These are phyloP conservation scores for Fennellomyces sp. DNA, from an alignment of 371 early-diverging fungal species.

Conservation along the genomic window DNA sequence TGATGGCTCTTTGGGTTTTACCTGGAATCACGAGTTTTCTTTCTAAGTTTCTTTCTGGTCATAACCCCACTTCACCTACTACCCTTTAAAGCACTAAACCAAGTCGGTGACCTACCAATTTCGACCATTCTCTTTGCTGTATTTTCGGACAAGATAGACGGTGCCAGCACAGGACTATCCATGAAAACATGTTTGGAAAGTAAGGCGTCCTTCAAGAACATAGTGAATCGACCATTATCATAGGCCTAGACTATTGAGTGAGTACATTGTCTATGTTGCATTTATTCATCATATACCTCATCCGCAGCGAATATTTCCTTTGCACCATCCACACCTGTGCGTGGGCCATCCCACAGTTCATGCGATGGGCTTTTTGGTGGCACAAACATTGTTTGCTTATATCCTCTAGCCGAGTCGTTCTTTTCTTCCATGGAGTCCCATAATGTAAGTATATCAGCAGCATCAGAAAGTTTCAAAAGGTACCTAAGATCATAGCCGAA, in stretches of 20 bases:
- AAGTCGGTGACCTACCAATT: constrained; percentile 29
- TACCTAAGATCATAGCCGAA: constrained; percentile 77
- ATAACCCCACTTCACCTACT: too few relatives aligned
- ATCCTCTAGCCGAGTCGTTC: constrained; percentile 60
- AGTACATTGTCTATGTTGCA: neutral
- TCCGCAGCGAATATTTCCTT: constrained; percentile 84
- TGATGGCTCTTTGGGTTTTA: constrained; percentile 37
- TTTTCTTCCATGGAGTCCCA: constrained; percentile 48
- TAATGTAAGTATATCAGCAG: neutral
- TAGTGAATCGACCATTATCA: constrained; percentile 35
- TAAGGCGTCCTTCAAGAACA: constrained; percentile 27
- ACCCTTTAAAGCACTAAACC: constrained; percentile 18
- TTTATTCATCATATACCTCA: too few relatives aligned
- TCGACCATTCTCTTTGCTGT: constrained; percentile 28
- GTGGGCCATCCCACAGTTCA: constrained; percentile 94
- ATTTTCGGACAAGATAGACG: constrained; percentile 28
- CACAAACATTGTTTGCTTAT: constrained; percentile 89
- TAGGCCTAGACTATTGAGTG: constrained; percentile 37
- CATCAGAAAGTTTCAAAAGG: neutral
- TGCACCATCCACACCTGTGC: constrained; percentile 84
- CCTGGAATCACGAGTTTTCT: constrained; percentile 26
- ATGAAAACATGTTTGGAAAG: constrained; percentile 36
- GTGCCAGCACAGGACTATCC: constrained; percentile 32
- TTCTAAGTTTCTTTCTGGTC: too few relatives aligned
- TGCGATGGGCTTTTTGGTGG: constrained; percentile 69